Evolutionary conservation across 768 basidiomycete genomes (phyloP).

Genomic region (Lactarius sanguifluus): DNA sequence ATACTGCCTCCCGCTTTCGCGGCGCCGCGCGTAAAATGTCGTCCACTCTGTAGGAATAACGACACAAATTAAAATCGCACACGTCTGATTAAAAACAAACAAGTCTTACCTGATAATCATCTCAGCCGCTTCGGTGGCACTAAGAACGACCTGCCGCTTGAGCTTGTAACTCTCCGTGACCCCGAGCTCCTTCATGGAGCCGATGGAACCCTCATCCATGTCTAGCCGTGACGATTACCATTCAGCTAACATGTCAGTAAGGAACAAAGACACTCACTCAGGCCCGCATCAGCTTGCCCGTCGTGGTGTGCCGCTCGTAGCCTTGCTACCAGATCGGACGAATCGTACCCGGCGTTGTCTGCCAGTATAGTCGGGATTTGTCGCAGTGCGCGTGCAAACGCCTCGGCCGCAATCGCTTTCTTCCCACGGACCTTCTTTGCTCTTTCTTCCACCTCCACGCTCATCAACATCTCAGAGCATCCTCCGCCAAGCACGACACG

Average conservation of each 20-base stretch:
- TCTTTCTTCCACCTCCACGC: slow-evolving; percentile 87
- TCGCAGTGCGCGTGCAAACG: slow-evolving; percentile 83
- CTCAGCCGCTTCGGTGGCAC: slow-evolving; percentile 95
- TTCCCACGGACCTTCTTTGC: slow-evolving; percentile 86
- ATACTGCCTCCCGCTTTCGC: slow-evolving; percentile 79
- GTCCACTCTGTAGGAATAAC: slow-evolving; percentile 61
- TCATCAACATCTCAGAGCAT: slow-evolving; percentile 98
- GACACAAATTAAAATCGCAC: slow-evolving; percentile 11
- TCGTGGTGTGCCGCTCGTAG: slow-evolving; percentile 94
- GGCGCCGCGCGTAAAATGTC: slow-evolving; percentile 88
- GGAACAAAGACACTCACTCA: slow-evolving; percentile 55
- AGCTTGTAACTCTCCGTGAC: slow-evolving; percentile 97
- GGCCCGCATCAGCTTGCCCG: slow-evolving; percentile 79
- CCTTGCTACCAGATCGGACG: slow-evolving; percentile 88
- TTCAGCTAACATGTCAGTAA: slow-evolving; percentile 1
- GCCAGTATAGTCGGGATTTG: slow-evolving; percentile 97
- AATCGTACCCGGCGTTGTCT: slow-evolving; percentile 97
- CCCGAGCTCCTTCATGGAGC: slow-evolving; percentile 84
- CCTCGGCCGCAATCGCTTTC: slow-evolving; percentile 93
- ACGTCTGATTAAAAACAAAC: neutral
- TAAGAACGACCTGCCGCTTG: slow-evolving; percentile 91
- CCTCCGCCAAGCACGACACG: slow-evolving; percentile 93
- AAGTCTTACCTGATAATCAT: slow-evolving; percentile 88
- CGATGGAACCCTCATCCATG: slow-evolving; percentile 84
- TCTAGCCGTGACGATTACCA: slow-evolving; percentile 46